Conservation (phyloP, 768 basidiomycete species). For the Leccinum disarticulatum region DNA sequence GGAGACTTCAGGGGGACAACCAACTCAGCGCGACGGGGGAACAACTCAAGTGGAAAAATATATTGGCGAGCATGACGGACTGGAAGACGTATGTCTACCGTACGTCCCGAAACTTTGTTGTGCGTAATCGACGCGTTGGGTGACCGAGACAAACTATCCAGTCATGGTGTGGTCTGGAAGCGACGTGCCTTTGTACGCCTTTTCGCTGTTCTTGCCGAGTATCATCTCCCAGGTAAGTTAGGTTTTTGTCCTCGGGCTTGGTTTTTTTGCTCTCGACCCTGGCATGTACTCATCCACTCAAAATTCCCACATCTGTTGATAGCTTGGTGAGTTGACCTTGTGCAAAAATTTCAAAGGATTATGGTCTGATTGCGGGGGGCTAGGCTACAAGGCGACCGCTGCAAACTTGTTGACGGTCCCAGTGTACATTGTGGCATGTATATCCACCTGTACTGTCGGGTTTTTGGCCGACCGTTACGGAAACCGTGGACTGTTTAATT, state of each 20-base stretch:
- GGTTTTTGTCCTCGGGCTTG: conserved; percentile 7
- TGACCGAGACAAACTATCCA: no score
- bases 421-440: conserved; percentile 68
- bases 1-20: conserved; percentile 62
- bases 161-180: conserved; percentile 32
- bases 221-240: conserved; percentile 63
- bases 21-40: conserved; percentile 77
- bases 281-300: not conserved
- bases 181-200: conserved; percentile 73
- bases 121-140: no score
- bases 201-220: conserved; percentile 74
- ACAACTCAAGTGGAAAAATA: conserved; percentile 53
- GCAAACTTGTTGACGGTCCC: conserved; percentile 80
- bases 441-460: conserved; percentile 63
- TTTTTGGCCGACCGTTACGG: conserved; percentile 17
- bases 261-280: not conserved
- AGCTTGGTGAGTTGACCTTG: conserved; percentile 40
- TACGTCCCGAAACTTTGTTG: no score
- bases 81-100: no score
- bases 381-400: conserved; percentile 62
- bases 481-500: conserved; percentile 35
- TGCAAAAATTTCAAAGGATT: not conserved
- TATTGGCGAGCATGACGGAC: conserved; percentile 52
- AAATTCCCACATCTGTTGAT: not conserved
- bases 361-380: not conserved